phyloP scores from a whole-genome alignment of 2,329 filamentous ascomycete genomes.

The Penicillium capsulatum region DNA sequence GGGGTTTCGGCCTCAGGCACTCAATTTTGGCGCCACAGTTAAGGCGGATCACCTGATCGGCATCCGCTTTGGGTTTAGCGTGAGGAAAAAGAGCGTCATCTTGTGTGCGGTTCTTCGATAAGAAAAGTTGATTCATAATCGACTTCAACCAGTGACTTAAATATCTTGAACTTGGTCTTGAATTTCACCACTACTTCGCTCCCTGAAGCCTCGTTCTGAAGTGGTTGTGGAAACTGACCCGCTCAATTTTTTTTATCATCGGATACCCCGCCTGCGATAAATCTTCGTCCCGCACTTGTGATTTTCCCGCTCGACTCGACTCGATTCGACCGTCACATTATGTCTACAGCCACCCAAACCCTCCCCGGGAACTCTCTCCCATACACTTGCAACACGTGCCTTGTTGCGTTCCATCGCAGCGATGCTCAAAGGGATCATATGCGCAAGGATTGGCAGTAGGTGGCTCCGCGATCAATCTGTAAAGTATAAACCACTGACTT shows the following conservation, averaged over 20 bases:
- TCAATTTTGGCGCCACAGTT: slow-evolving; percentile 3
- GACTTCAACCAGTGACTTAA: neutral
- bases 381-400: slow-evolving; percentile 97
- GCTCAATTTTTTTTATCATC: slow-evolving; percentile 7
- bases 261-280: slow-evolving; percentile 14
- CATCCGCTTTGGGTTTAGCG: slow-evolving; percentile 1
- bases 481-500: slow-evolving; percentile 2
- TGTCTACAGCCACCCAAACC: neutral
- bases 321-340: neutral
- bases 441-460: slow-evolving; percentile 98
- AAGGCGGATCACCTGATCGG: neutral
- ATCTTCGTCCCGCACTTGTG: neutral
- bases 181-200: neutral
- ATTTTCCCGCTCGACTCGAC: too few species aligned
- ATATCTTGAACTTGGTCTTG: neutral
- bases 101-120: neutral
- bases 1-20: slow-evolving; percentile 16
- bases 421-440: slow-evolving; percentile 93
- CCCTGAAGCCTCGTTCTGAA: neutral
- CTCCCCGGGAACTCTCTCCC: slow-evolving; percentile 32
- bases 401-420: slow-evolving; percentile 91
- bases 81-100: slow-evolving; percentile 5
- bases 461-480: slow-evolving; percentile 25
- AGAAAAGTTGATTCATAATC: neutral
- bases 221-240: slow-evolving; percentile 1